Conservation (phyloP, 192 early-diverging fungal species). For the Linnemannia zychae region DNA sequence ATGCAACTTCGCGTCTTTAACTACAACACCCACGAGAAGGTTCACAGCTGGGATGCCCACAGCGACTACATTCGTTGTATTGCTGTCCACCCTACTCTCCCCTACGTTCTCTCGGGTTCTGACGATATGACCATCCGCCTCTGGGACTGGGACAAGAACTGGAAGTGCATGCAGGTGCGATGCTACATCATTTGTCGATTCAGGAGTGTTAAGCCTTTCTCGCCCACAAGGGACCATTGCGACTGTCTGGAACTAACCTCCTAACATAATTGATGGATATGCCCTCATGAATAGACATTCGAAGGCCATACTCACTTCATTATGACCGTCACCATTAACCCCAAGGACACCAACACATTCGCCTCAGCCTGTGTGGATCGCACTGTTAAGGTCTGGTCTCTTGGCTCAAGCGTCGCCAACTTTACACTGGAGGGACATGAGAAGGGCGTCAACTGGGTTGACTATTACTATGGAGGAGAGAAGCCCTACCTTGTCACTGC, state of each 20-base stretch:
- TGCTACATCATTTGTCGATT: background rate
- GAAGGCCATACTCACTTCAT: constrained; percentile 99
- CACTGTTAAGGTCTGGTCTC: constrained; percentile 98
- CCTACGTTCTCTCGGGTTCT: constrained; percentile 92
- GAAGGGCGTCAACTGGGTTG: constrained; percentile 98
- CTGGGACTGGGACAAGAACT: constrained; percentile 99
- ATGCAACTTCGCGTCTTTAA: constrained; percentile 98
- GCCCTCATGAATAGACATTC: constrained; percentile 71
- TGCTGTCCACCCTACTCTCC: constrained; percentile 96
- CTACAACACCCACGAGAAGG: constrained; percentile 99
- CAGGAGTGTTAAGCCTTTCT: background rate
- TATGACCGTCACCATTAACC: constrained; percentile 97
- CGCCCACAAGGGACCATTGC: background rate
- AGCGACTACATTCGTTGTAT: constrained; percentile 97
- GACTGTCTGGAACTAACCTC: background rate
- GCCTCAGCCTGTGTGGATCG: constrained; percentile 98
- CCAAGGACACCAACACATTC: constrained; percentile 99
- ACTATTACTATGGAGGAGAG: constrained; percentile 98
- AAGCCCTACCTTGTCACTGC: constrained; percentile 98
- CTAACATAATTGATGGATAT: background rate
- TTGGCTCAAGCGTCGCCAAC: constrained; percentile 95
- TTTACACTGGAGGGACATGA: constrained; percentile 98
- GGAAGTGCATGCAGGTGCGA: constrained; percentile 93
- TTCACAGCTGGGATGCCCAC: constrained; percentile 96
- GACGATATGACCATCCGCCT: constrained; percentile 98